phyloP scores from a whole-genome alignment of 352 stramenopile species.

The Globisporangium abappressorium region DNA sequence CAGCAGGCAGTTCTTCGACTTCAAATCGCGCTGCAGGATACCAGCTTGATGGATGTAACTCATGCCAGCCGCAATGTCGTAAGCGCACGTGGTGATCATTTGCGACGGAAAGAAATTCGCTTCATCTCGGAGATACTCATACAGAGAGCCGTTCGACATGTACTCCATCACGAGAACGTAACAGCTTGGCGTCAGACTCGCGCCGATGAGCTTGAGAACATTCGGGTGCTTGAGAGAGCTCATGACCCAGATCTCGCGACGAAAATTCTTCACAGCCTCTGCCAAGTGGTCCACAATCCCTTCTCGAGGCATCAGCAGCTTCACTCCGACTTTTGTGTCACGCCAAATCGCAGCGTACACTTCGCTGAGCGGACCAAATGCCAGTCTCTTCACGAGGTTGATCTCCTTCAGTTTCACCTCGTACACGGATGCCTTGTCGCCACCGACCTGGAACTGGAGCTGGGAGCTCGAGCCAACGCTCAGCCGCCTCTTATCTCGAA shows the following conservation, averaged over 20 bases:
- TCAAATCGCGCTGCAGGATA: slow-evolving; percentile 71
- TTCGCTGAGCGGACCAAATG: slow-evolving; percentile 62
- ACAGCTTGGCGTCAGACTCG: slow-evolving; percentile 68
- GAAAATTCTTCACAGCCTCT: slow-evolving; percentile 76
- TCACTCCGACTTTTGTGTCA: slow-evolving; percentile 73
- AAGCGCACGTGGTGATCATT: slow-evolving; percentile 55
- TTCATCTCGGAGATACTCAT: slow-evolving; percentile 73
- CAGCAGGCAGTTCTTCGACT: slow-evolving; percentile 77
- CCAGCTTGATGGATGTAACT: slow-evolving; percentile 48
- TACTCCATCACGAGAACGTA: slow-evolving; percentile 87
- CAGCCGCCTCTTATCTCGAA: slow-evolving; percentile 52
- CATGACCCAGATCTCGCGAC: slow-evolving; percentile 84
- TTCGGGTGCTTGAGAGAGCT: slow-evolving; percentile 65
- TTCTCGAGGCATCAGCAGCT: slow-evolving; percentile 72
- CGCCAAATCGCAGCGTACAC: slow-evolving; percentile 78
- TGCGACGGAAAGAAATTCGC: slow-evolving; percentile 70
- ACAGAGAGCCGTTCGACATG: slow-evolving; percentile 82
- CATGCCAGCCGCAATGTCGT: slow-evolving; percentile 71
- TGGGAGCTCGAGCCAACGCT: slow-evolving; percentile 59
- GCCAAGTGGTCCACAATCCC: slow-evolving; percentile 66
- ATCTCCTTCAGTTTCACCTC: slow-evolving; percentile 80
- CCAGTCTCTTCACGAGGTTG: slow-evolving; percentile 69
- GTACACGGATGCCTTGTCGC: slow-evolving; percentile 71
- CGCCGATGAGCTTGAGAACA: slow-evolving; percentile 72
- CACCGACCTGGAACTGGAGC: slow-evolving; percentile 67